A percentile compares a stretch with the other conserved stretches of the same genome.
These are phyloP conservation scores for Capsella rubella DNA, from an alignment of 441 rosid species.

Conservation along the genomic window DNA sequence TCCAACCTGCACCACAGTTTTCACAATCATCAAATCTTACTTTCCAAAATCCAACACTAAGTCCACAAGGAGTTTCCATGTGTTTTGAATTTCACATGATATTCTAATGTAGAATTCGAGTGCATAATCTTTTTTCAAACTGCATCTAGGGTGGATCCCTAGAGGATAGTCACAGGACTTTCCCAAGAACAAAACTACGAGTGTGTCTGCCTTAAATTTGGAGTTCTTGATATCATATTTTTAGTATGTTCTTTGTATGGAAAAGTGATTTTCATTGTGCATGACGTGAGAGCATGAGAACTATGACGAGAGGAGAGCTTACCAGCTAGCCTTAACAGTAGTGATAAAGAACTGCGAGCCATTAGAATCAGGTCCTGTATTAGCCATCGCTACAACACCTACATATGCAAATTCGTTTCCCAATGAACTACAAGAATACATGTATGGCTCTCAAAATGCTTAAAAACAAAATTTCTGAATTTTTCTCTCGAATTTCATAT, in stretches of 20 bases:
- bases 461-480: background rate
- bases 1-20: conserved; percentile 69
- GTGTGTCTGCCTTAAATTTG: background rate
- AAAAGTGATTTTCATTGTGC: background rate
- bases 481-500: background rate
- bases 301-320: conserved; percentile 37
- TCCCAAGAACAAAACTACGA: background rate
- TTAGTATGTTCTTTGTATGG: conserved; percentile 2
- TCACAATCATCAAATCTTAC: conserved; percentile 14
- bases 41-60: background rate
- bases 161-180: conserved; percentile 5
- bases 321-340: conserved; percentile 93
- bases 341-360: conserved; percentile 96
- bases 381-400: conserved; percentile 95
- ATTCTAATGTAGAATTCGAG: background rate
- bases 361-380: conserved; percentile 87
- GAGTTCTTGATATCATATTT: conserved; percentile 10
- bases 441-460: background rate
- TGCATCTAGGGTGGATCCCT: background rate
- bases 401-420: conserved; percentile 27
- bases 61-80: background rate
- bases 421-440: background rate
- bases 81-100: background rate
- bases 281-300: background rate
- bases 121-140: background rate